These are phyloP conservation scores for Emericellopsis terricola DNA, from an alignment of 495 filamentous ascomycete genomes.

Conservation along the genomic window DNA sequence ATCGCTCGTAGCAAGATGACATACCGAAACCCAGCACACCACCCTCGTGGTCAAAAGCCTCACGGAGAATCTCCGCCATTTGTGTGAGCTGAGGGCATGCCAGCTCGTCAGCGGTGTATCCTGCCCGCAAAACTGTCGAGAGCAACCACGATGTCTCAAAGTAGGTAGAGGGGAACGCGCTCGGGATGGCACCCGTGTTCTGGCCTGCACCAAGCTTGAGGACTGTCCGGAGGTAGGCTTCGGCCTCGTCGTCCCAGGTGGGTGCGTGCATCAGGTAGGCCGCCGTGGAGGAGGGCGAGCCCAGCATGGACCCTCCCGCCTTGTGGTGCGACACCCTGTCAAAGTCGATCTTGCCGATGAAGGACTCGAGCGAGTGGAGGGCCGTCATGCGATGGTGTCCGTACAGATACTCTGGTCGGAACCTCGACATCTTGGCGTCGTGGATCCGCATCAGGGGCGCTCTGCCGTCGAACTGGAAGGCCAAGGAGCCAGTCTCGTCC, in stretches of 20 bases:
- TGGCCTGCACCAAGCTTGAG: conserved; percentile 1
- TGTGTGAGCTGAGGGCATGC: conserved; percentile 9
- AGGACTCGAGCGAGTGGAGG: conserved; percentile 29
- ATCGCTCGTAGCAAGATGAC: neutral
- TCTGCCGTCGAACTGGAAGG: neutral
- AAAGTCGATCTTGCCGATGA: conserved; percentile 22
- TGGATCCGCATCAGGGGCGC: neutral
- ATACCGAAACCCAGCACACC: conserved; percentile 9
- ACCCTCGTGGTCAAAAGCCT: conserved; percentile 5
- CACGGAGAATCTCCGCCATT: conserved; percentile 7
- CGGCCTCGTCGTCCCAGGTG: conserved; percentile 20
- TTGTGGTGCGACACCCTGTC: conserved; percentile 17
- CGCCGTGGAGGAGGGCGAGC: conserved; percentile 29
- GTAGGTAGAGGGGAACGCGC: conserved; percentile 16
- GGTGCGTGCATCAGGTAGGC: conserved; percentile 24
- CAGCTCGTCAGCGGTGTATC: conserved; percentile 6
- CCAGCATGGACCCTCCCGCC: conserved; percentile 24
- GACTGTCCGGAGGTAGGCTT: conserved; percentile 11
- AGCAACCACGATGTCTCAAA: conserved; percentile 22
- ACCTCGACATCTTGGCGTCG: conserved; percentile 2
- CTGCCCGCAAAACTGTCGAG: conserved; percentile 8
- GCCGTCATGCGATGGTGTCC: conserved; percentile 9
- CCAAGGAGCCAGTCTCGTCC: conserved; percentile 1
- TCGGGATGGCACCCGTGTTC: conserved; percentile 9
- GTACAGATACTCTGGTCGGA: conserved; percentile 10